These are phyloP conservation scores for Aureobasidium sp. DNA, from an alignment of 2,329 filamentous ascomycete species.

Conservation along the genomic window DNA sequence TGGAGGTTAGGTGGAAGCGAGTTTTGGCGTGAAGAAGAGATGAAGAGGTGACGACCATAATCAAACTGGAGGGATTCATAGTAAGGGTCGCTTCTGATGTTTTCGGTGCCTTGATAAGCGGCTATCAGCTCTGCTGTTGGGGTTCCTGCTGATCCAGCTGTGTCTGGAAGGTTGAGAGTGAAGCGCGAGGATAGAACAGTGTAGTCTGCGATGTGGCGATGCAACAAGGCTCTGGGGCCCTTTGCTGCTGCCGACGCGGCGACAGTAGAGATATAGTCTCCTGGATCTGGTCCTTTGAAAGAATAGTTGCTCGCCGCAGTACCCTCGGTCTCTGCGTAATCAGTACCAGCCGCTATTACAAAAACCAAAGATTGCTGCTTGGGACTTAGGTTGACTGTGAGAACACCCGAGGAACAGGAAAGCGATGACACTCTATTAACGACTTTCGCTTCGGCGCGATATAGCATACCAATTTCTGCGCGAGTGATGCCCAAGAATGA, in stretches of 20 bases:
- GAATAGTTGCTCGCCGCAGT: conserved; percentile 37
- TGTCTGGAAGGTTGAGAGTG: conserved; percentile 39
- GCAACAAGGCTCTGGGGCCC: conserved; percentile 25
- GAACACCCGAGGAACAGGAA: conserved; percentile 19
- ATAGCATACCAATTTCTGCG: conserved; percentile 37
- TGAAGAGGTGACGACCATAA: conserved; percentile 47
- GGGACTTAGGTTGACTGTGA: conserved; percentile 26
- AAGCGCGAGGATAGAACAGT: conserved; percentile 33
- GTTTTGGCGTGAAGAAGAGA: conserved; percentile 44
- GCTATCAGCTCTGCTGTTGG: conserved; percentile 32
- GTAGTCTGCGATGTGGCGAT: conserved; percentile 37
- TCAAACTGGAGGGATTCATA: conserved; percentile 48
- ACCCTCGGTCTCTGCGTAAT: conserved; percentile 45
- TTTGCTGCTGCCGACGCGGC: conserved; percentile 30
- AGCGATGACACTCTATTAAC: conserved; percentile 17
- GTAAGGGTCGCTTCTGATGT: conserved; percentile 43
- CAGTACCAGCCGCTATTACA: conserved; percentile 38
- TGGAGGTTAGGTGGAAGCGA: conserved; percentile 50
- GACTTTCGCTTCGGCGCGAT: conserved; percentile 32
- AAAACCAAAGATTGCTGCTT: conserved; percentile 28
- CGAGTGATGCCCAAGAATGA: conserved; percentile 33
- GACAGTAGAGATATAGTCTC: conserved; percentile 28
- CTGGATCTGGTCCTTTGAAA: conserved; percentile 43
- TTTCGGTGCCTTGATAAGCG: conserved; percentile 20
- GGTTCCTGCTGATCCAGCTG: conserved; percentile 30